These are phyloP conservation scores for Blastocystis sp. DNA, from an alignment of 352 stramenopile genomes.

Conservation along the genomic window DNA sequence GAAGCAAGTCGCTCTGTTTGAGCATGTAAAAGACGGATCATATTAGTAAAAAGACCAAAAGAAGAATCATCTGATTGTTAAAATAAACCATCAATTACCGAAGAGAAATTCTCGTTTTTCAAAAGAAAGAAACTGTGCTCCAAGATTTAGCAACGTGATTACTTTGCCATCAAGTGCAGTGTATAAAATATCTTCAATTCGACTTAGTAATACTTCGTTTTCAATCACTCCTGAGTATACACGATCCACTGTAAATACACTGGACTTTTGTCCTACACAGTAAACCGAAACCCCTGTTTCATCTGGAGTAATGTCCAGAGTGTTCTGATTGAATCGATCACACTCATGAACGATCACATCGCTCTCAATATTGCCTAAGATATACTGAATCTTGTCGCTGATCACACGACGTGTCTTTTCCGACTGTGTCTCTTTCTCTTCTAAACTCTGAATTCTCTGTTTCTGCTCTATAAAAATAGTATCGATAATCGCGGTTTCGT, in stretches of 20 bases:
- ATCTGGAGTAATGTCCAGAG: not conserved
- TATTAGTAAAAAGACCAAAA: not conserved
- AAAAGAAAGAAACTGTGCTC: not conserved
- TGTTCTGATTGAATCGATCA: not conserved
- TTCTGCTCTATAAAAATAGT: not conserved
- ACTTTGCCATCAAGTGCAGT: not conserved
- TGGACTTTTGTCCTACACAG: not conserved
- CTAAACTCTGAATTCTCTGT: not conserved
- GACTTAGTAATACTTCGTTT: not conserved
- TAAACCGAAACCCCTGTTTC: not conserved
- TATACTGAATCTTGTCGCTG: slow-evolving; percentile 15
- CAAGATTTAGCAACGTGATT: not conserved
- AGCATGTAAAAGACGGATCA: not conserved
- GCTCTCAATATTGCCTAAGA: not conserved
- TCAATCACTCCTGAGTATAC: not conserved
- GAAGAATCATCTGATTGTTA: not conserved
- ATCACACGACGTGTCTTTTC: slow-evolving; percentile 6
- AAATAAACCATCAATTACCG: not conserved
- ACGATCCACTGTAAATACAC: not conserved
- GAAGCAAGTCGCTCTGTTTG: slow-evolving; percentile 8
- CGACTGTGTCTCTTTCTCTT: not conserved
- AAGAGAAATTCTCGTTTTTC: slow-evolving; percentile 14
- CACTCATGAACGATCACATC: not conserved
- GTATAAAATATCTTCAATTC: not conserved
- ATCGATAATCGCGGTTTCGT: not conserved